Percentiles rank a stretch among this genome's conserved stretches.
Evolutionary conservation across 495 filamentous ascomycete genomes (phyloP).

Genomic region (Pyronema domesticum): DNA sequence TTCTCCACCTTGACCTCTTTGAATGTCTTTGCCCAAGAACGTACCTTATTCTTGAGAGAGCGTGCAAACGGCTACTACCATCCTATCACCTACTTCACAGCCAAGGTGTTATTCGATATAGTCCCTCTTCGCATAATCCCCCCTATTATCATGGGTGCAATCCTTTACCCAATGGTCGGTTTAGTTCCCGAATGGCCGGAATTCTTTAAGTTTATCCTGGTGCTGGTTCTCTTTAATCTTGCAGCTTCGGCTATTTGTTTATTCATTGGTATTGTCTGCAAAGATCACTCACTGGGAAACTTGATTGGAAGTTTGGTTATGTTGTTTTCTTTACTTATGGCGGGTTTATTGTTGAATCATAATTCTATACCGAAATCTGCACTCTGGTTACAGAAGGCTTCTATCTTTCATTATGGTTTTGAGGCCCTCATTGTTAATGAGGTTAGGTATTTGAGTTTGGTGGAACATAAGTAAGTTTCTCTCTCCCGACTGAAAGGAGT

Average conservation of each 20-base stretch:
- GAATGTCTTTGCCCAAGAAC: slow-evolving; percentile 83
- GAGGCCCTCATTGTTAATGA: slow-evolving; percentile 94
- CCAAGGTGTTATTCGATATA: slow-evolving; percentile 91
- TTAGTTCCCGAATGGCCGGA: slow-evolving; percentile 63
- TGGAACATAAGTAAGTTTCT: slow-evolving; percentile 64
- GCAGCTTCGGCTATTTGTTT: slow-evolving; percentile 83
- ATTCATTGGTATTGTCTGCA: slow-evolving; percentile 91
- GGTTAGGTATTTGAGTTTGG: slow-evolving; percentile 71
- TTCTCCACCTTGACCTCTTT: slow-evolving; percentile 90
- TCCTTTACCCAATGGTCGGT: slow-evolving; percentile 98
- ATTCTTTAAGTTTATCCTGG: slow-evolving; percentile 80
- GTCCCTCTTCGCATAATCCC: slow-evolving; percentile 85
- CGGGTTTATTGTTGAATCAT: slow-evolving; percentile 82
- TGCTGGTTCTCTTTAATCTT: slow-evolving; percentile 88
- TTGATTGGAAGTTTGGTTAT: slow-evolving; percentile 90
- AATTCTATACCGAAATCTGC: slow-evolving; percentile 71
- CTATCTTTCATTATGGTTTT: slow-evolving; percentile 97
- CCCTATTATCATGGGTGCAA: slow-evolving; percentile 88
- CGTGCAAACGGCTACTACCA: slow-evolving; percentile 94
- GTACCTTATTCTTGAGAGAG: slow-evolving; percentile 83
- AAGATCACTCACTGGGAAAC: slow-evolving; percentile 82
- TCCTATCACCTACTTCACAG: slow-evolving; percentile 89
- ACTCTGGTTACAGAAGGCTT: slow-evolving; percentile 84
- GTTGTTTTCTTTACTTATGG: slow-evolving; percentile 92
- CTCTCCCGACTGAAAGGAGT: not conserved